Evolutionary conservation across 352 stramenopile genomes (phyloP).

Genomic region (Salisapilia sapeloensis): DNA sequence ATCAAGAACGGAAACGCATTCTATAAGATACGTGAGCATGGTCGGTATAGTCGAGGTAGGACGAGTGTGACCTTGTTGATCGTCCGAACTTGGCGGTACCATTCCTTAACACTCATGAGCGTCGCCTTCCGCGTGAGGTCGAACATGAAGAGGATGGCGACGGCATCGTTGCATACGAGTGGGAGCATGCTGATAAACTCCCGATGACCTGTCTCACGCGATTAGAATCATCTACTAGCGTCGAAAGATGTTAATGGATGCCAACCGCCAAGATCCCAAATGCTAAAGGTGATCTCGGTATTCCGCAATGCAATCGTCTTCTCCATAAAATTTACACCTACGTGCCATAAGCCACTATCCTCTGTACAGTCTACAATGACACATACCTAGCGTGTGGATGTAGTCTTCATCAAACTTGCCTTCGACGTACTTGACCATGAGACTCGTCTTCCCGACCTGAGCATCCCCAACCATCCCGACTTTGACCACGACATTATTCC

Average conservation of each 20-base stretch:
- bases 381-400: slow-evolving; percentile 86
- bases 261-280: slow-evolving; percentile 85
- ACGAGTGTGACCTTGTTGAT: slow-evolving; percentile 66
- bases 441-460: slow-evolving; percentile 89
- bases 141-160: slow-evolving; percentile 94
- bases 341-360: background rate
- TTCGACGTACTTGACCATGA: slow-evolving; percentile 95
- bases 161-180: slow-evolving; percentile 88
- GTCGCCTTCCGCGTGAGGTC: slow-evolving; percentile 86
- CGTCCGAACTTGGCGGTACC: slow-evolving; percentile 81
- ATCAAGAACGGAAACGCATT: slow-evolving; percentile 88
- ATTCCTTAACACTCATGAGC: slow-evolving; percentile 87
- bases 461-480: slow-evolving; percentile 90
- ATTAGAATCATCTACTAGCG: background rate
- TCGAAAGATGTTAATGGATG: background rate
- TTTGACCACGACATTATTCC: slow-evolving; percentile 84
- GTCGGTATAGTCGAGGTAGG: background rate
- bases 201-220: slow-evolving; percentile 32
- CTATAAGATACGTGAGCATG: slow-evolving; percentile 8
- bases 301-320: slow-evolving; percentile 89
- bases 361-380: background rate
- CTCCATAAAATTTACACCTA: slow-evolving; percentile 93
- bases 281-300: slow-evolving; percentile 91
- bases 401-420: slow-evolving; percentile 94
- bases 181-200: slow-evolving; percentile 92